Evolutionary conservation across 2,329 filamentous ascomycete genomes (phyloP).

Genomic region (Neofusicoccum ribis): DNA sequence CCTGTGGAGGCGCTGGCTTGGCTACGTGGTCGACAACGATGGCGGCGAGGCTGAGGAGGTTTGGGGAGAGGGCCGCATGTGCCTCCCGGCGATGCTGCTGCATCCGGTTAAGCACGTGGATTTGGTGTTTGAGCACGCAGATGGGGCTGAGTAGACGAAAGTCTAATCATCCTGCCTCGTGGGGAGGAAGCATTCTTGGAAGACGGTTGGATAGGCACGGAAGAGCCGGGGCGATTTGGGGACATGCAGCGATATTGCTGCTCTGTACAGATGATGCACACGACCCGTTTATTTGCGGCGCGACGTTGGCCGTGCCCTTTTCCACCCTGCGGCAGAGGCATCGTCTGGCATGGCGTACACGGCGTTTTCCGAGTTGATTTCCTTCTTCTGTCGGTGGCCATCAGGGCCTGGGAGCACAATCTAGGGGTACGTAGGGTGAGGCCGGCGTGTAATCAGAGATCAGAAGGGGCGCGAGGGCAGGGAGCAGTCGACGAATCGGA

Average conservation of each 20-base stretch:
- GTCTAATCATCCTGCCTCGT: background rate
- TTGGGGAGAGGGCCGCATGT: slow-evolving; percentile 50
- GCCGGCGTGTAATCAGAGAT: background rate
- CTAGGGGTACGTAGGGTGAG: background rate
- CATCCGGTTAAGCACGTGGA: slow-evolving; percentile 55
- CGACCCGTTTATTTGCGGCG: background rate
- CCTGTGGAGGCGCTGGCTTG: slow-evolving; percentile 58
- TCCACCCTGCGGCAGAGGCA: background rate
- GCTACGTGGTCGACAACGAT: slow-evolving; percentile 54
- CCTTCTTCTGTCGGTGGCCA: background rate
- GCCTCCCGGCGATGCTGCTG: slow-evolving; percentile 48
- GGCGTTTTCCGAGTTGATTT: background rate
- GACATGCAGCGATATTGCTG: background rate
- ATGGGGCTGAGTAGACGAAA: slow-evolving; percentile 24
- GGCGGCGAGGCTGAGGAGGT: slow-evolving; percentile 48
- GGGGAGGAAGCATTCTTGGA: background rate
- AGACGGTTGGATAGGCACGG: background rate
- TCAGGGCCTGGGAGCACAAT: background rate
- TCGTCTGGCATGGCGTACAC: background rate
- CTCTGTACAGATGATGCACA: slow-evolving; percentile 14
- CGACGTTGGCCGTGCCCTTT: background rate
- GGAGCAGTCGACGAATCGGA: background rate
- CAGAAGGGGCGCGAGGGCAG: background rate
- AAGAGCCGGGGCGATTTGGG: background rate
- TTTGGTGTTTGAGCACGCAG: slow-evolving; percentile 45